phyloP scores from a whole-genome alignment of 495 filamentous ascomycete species.

The Aspergillus haitiensis region DNA sequence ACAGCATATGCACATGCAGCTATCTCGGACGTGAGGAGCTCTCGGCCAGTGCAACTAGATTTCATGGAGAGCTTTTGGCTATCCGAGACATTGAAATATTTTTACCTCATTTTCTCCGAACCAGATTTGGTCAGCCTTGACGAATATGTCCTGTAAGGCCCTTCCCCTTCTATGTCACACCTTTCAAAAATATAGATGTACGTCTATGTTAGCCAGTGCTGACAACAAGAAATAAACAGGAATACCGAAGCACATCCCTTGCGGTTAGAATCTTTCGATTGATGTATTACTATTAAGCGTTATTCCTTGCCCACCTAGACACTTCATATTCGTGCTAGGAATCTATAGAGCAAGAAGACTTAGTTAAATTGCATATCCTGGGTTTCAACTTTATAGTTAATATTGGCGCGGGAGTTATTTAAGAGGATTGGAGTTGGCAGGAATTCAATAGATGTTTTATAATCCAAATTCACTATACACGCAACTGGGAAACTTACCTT shows the following conservation, averaged over 20 bases:
- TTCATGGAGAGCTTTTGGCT: constrained; percentile 62
- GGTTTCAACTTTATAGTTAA: no score
- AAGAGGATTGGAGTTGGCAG: no score
- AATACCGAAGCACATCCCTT: constrained; percentile 82
- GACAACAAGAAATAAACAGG: constrained; percentile 28
- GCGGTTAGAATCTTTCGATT: constrained; percentile 42
- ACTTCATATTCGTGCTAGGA: no score
- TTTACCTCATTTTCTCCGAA: constrained; percentile 82
- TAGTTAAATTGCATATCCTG: no score
- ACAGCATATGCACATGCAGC: constrained; percentile 60
- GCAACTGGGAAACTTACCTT: no score
- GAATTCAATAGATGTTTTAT: no score
- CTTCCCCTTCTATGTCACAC: not conserved
- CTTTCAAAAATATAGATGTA: not conserved
- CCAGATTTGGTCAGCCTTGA: constrained; percentile 68
- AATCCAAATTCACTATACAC: no score
- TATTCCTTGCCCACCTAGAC: no score
- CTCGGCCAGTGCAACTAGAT: constrained; percentile 36
- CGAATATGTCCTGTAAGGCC: constrained; percentile 61
- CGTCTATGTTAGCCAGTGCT: not conserved
- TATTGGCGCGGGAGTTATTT: no score
- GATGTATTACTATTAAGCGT: not conserved
- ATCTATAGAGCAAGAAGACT: no score
- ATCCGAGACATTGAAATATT: constrained; percentile 90
- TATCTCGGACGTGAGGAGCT: constrained; percentile 55